Conservation (phyloP, 2,329 filamentous ascomycete genomes). For the Ciborinia camelliae region DNA sequence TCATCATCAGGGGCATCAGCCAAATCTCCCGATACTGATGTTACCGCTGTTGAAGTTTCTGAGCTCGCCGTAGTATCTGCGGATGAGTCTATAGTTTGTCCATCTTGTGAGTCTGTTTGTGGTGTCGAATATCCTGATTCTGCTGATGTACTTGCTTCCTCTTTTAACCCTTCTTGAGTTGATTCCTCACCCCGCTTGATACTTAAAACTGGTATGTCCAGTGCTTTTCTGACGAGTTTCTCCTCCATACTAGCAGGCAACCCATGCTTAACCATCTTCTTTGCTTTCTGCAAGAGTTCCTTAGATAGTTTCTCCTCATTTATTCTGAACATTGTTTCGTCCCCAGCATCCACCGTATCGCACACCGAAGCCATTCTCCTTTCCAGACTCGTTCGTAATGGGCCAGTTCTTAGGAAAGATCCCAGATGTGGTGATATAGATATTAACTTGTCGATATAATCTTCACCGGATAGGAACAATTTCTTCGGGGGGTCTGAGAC, state of each 20-base stretch:
- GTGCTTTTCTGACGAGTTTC: constrained; percentile 69
- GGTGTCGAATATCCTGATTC: constrained; percentile 35
- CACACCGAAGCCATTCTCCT: constrained; percentile 67
- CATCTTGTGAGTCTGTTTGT: constrained; percentile 36
- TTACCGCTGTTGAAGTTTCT: constrained; percentile 39
- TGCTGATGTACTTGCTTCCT: constrained; percentile 25
- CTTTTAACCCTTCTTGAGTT: constrained; percentile 32
- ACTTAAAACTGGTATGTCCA: constrained; percentile 73
- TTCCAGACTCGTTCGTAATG: constrained; percentile 52
- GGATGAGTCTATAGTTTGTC: constrained; percentile 34
- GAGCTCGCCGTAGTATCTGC: constrained; percentile 39
- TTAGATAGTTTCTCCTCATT: constrained; percentile 66
- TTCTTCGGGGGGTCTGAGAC: constrained; percentile 51
- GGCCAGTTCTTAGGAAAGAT: constrained; percentile 50
- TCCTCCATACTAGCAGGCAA: constrained; percentile 82
- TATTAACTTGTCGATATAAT: constrained; percentile 64
- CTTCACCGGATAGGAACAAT: constrained; percentile 66
- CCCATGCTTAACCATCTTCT: constrained; percentile 58
- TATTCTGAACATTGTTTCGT: constrained; percentile 81
- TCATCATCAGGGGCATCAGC: constrained; percentile 23
- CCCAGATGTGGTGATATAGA: constrained; percentile 55
- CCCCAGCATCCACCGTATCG: constrained; percentile 77
- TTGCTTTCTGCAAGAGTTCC: constrained; percentile 68
- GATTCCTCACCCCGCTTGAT: constrained; percentile 56
- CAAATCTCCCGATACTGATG: constrained; percentile 37